These are phyloP conservation scores for Colletotrichum sp. DNA, from an alignment of 2,329 filamentous ascomycete genomes.

Conservation along the genomic window DNA sequence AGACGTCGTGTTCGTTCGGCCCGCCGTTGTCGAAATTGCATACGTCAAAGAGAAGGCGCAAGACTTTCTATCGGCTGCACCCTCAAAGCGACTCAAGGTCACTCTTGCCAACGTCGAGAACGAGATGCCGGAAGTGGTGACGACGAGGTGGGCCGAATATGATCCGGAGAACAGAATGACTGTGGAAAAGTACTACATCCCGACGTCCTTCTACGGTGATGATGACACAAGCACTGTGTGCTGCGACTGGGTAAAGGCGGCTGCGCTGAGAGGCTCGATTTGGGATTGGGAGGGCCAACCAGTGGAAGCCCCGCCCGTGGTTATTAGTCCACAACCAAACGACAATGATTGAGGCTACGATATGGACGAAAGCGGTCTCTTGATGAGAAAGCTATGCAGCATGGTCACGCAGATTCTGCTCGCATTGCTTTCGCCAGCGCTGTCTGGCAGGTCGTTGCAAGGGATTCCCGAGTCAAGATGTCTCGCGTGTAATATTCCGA, in stretches of 20 bases:
- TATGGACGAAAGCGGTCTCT: neutral
- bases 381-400: neutral
- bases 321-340: neutral
- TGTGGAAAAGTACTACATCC: constrained; percentile 43
- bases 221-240: constrained; percentile 39
- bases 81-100: constrained; percentile 28
- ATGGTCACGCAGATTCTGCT: neutral
- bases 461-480: neutral
- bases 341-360: neutral
- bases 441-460: neutral
- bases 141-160: constrained; percentile 34
- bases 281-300: constrained; percentile 35
- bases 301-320: neutral
- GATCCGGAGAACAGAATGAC: constrained; percentile 40
- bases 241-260: constrained; percentile 42
- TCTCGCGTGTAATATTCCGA: neutral
- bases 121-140: constrained; percentile 24
- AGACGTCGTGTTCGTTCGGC: constrained; percentile 45
- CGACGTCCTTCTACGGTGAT: constrained; percentile 41
- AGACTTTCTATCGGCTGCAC: constrained; percentile 28
- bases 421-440: neutral
- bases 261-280: constrained; percentile 42
- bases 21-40: constrained; percentile 32
- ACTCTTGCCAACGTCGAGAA: constrained; percentile 9
- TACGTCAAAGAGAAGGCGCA: constrained; percentile 46